Conservation (phyloP, 1,284 basidiomycete genomes). For the Cryptococcus wingfieldii region DNA sequence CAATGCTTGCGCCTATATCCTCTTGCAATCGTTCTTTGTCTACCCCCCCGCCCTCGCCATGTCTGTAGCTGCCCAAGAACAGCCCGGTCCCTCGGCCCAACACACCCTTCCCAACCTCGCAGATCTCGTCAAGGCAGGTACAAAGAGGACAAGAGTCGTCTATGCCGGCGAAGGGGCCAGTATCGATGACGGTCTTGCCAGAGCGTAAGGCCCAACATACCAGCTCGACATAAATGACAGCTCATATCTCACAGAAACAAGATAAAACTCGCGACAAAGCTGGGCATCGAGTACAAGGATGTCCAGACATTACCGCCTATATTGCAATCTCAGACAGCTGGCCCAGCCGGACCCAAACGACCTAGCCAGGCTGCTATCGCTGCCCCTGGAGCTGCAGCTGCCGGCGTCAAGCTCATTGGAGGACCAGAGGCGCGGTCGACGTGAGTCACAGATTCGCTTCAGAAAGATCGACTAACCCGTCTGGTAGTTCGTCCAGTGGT, state of each 20-base stretch:
- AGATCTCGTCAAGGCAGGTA: constrained; percentile 44
- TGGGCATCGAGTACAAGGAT: constrained; percentile 76
- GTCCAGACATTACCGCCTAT: constrained; percentile 79
- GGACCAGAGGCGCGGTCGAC: constrained; percentile 21
- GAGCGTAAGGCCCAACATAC: constrained; percentile 38
- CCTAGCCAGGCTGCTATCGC: constrained; percentile 50
- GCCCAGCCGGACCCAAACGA: constrained; percentile 68
- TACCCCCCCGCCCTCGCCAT: background rate
- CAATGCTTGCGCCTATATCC: too few species aligned
- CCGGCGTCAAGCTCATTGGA: constrained; percentile 26
- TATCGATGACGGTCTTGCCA: constrained; percentile 39
- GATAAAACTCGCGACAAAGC: constrained; percentile 61
- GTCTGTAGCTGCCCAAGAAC: background rate
- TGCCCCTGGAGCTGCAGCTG: constrained; percentile 64
- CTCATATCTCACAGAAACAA: constrained; percentile 43
- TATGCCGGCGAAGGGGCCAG: constrained; percentile 43
- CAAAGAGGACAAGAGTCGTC: constrained; percentile 50
- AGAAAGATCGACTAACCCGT: background rate
- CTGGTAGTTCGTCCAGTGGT: constrained; percentile 4
- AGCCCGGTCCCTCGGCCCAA: constrained; percentile 20
- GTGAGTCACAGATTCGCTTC: constrained; percentile 9
- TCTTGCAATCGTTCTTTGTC: too few species aligned
- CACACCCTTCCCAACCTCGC: constrained; percentile 39
- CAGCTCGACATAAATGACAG: background rate
- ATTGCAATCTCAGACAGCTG: constrained; percentile 70